Conservation (phyloP, 2,329 filamentous ascomycete species). For the Monosporascus sp. region DNA sequence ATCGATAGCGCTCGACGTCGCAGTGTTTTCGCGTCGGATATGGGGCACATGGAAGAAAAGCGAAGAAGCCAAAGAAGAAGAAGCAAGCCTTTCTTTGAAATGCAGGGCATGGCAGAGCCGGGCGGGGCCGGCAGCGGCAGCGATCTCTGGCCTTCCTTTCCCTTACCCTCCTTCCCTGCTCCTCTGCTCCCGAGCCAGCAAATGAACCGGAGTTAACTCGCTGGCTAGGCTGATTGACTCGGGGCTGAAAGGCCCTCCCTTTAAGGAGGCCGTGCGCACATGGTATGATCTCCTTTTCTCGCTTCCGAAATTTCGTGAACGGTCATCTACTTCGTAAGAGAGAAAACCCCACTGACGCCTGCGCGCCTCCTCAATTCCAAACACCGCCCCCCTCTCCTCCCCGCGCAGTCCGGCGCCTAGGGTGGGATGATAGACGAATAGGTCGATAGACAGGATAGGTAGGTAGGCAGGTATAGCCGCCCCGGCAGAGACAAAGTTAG, state of each 20-base stretch:
- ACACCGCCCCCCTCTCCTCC: neutral
- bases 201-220: neutral
- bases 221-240: no score
- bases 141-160: neutral
- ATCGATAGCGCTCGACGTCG: no score
- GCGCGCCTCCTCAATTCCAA: no score
- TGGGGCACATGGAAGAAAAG: no score
- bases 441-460: neutral
- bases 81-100: no score
- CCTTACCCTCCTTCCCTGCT: neutral
- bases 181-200: constrained; percentile 2
- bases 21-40: no score
- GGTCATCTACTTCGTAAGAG: neutral
- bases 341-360: neutral
- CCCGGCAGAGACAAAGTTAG: neutral
- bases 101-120: no score
- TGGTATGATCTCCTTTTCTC: neutral
- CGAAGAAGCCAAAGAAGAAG: no score
- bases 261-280: neutral
- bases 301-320: neutral
- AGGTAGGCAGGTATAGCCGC: neutral
- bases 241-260: no score
- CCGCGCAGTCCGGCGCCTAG: neutral
- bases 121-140: no score
- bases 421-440: neutral